A percentile compares a stretch with the other conserved stretches of the same genome.
phyloP scores from a whole-genome alignment of 352 stramenopile genomes.

The Hyaloperonospora brassicae region DNA sequence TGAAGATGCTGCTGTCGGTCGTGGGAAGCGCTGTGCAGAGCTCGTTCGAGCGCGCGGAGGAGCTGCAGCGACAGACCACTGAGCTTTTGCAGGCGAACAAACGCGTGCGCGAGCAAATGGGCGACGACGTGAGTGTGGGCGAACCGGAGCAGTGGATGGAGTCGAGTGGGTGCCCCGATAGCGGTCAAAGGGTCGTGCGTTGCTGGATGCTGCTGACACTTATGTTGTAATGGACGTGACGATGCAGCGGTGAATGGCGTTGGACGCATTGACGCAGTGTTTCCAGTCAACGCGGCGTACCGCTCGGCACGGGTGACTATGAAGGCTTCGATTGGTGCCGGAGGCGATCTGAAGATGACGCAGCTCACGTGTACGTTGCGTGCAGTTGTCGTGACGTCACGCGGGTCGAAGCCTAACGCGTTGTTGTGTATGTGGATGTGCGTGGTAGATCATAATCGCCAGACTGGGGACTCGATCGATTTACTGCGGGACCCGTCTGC shows the following conservation, averaged over 20 bases:
- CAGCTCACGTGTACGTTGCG: constrained; percentile 56
- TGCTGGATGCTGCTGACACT: not conserved
- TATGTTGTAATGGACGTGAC: constrained; percentile 1
- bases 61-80: constrained; percentile 46
- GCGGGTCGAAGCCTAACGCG: not conserved
- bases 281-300: constrained; percentile 39
- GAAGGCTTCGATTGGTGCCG: constrained; percentile 42
- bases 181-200: not conserved
- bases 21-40: constrained; percentile 49
- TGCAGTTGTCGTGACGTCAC: not conserved
- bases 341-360: constrained; percentile 35
- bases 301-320: constrained; percentile 38
- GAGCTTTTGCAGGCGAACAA: constrained; percentile 47
- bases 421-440: not conserved
- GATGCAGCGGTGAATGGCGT: constrained; percentile 51
- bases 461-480: constrained; percentile 58
- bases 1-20: constrained; percentile 65
- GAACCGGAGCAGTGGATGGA: constrained; percentile 67
- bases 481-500: constrained; percentile 39
- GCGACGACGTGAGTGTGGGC: constrained; percentile 38
- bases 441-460: constrained; percentile 39
- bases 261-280: constrained; percentile 56
- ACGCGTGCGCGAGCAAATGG: constrained; percentile 43
- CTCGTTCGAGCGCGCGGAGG: constrained; percentile 52
- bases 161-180: constrained; percentile 37